Conservation (phyloP, 805 yeast genomes). For the Cyberlindnera lachancei region DNA sequence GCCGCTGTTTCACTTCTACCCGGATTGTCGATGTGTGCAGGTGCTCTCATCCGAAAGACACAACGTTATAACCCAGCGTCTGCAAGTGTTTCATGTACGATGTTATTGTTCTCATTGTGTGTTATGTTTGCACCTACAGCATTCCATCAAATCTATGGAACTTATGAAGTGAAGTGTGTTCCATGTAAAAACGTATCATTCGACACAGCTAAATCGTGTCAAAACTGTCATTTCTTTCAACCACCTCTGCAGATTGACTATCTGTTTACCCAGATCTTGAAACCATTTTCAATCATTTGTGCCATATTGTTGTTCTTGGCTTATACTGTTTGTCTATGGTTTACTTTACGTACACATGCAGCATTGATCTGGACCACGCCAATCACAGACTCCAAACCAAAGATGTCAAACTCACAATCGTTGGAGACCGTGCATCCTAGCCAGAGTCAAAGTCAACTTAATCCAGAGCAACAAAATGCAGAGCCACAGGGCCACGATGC, state of each 20-base stretch:
- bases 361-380: conserved; percentile 89
- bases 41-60: conserved; percentile 86
- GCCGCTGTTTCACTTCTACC: conserved; percentile 91
- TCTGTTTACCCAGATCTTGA: conserved; percentile 58
- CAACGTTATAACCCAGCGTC: conserved; percentile 93
- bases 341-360: conserved; percentile 93
- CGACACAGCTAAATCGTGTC: conserved; percentile 37
- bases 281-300: conserved; percentile 77
- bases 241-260: conserved; percentile 66
- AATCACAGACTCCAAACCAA: conserved; percentile 25
- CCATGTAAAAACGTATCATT: conserved; percentile 32
- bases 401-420: conserved; percentile 8
- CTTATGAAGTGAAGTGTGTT: conserved; percentile 68
- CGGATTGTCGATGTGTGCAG: conserved; percentile 96
- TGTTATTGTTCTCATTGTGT: conserved; percentile 84
- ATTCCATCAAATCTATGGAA: conserved; percentile 83
- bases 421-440: conserved; percentile 10
- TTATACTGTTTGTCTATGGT: conserved; percentile 82
- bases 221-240: conserved; percentile 68
- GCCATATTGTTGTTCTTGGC: conserved; percentile 76
- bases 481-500: conserved; percentile 74
- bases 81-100: conserved; percentile 95
- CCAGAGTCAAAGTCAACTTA: conserved; percentile 2
- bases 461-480: conserved; percentile 4
- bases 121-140: conserved; percentile 91